Percentiles rank a stretch among this genome's conserved stretches.
These are phyloP conservation scores for Oenanthe javanica DNA, from an alignment of 140 eudicot genomes.

Conservation along the genomic window DNA sequence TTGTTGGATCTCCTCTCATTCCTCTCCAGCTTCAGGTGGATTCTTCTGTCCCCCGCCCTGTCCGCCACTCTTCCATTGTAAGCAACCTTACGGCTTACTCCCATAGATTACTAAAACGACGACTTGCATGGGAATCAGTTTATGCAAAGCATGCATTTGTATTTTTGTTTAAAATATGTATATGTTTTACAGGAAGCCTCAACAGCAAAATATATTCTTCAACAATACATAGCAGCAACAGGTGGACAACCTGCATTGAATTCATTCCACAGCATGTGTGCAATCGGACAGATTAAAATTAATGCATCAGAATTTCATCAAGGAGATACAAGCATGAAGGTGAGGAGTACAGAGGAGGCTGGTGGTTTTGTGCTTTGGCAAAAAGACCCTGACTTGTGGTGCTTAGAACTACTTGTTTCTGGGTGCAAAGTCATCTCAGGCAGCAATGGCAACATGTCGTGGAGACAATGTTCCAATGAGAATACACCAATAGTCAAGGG, in stretches of 20 bases:
- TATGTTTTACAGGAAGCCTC: constrained; percentile 67
- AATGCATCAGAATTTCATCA: constrained; percentile 70
- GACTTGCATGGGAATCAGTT: background rate
- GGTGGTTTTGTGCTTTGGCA: constrained; percentile 99
- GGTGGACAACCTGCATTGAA: constrained; percentile 81
- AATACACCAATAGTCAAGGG: constrained; percentile 61
- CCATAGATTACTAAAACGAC: background rate
- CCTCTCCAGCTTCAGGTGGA: constrained; percentile 75
- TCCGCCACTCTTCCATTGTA: constrained; percentile 75
- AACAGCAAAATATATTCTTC: constrained; percentile 91
- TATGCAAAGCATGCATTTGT: background rate
- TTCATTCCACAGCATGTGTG: constrained; percentile 74
- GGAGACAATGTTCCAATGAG: constrained; percentile 92
- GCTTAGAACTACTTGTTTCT: constrained; percentile 65
- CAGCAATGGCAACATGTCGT: constrained; percentile 67
- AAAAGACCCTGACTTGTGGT: constrained; percentile 81
- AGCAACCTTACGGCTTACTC: constrained; percentile 14
- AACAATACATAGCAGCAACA: constrained; percentile 94
- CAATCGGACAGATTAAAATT: constrained; percentile 68
- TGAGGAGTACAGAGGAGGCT: constrained; percentile 43
- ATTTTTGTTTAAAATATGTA: background rate
- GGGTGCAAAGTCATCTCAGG: constrained; percentile 44
- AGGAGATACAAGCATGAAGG: constrained; percentile 59
- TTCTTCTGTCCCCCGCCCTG: constrained; percentile 34
- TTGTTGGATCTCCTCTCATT: constrained; percentile 77